phyloP scores from a whole-genome alignment of 1,139 yeast species.

The Candida labiduridarum region DNA sequence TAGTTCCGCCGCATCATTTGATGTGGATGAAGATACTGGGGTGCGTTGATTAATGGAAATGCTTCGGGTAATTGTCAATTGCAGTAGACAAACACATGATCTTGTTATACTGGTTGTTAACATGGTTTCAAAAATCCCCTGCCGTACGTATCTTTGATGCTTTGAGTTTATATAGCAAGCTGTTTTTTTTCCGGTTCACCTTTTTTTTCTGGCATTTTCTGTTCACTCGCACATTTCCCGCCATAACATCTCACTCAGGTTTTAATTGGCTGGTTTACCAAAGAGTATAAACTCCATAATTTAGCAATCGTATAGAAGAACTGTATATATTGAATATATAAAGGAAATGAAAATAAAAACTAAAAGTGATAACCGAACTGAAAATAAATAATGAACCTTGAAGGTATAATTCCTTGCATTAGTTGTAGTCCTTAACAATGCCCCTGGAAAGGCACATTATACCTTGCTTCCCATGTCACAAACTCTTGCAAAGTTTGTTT shows the following conservation, averaged over 20 bases:
- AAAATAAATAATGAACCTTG: not conserved
- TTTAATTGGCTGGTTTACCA: not conserved
- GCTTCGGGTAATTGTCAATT: not conserved
- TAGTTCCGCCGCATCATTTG: not conserved
- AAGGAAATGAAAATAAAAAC: not conserved
- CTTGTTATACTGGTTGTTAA: not conserved
- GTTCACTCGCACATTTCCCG: not conserved
- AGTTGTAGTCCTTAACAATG: conserved; percentile 1
- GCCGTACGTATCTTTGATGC: not conserved
- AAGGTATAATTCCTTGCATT: not conserved
- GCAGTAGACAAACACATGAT: conserved; percentile 3
- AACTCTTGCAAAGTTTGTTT: not conserved
- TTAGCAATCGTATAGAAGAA: not conserved
- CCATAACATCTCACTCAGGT: too few relatives aligned
- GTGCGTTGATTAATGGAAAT: conserved; percentile 4
- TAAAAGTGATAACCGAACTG: not conserved
- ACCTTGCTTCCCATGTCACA: not conserved
- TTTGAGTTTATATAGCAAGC: too few relatives aligned
- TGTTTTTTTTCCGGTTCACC: not conserved
- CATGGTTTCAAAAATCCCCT: not conserved
- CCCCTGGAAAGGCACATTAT: not conserved
- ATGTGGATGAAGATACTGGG: not conserved
- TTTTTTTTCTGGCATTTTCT: not conserved
- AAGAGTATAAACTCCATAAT: not conserved
- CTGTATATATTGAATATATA: not conserved